Evolutionary conservation across 139 green algal species (phyloP).

Genomic region (Micromonas commoda): DNA sequence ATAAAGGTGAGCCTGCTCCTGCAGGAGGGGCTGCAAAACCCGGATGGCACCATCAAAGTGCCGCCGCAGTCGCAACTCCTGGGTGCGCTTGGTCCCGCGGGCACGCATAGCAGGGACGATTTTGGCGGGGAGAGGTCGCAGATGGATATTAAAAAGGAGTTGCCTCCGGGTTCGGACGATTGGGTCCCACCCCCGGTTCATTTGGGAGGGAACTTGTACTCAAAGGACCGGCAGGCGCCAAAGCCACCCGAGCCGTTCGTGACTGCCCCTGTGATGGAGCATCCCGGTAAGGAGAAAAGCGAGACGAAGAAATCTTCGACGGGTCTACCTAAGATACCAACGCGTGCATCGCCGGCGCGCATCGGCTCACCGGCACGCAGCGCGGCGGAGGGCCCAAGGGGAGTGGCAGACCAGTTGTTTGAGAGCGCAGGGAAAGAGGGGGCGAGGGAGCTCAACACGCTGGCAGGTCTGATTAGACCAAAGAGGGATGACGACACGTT

Average conservation of each 20-base stretch:
- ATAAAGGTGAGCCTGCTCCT: slow-evolving; percentile 59
- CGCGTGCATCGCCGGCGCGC: no score
- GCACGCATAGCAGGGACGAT: background rate
- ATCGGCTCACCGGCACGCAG: background rate
- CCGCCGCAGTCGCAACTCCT: slow-evolving; percentile 30
- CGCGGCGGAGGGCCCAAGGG: background rate
- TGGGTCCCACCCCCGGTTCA: background rate
- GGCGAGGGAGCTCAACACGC: background rate
- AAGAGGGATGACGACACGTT: background rate
- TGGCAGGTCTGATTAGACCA: background rate
- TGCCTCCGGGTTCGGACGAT: no score
- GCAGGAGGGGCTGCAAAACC: slow-evolving; percentile 55
- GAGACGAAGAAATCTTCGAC: no score
- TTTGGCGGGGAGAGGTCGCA: background rate
- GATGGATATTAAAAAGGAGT: no score
- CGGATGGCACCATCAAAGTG: slow-evolving; percentile 44
- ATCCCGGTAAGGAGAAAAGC: background rate
- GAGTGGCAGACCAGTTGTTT: background rate
- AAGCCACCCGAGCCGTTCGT: background rate
- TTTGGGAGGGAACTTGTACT: slow-evolving; percentile 17
- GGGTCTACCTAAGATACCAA: no score
- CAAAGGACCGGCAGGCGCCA: background rate
- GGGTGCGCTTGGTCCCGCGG: background rate
- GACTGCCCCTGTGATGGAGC: background rate
- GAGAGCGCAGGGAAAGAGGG: background rate